Evolutionary conservation across 257 asterid species (phyloP), one percentile per base, ranked within the genome.

Genomic region (Nemophila menziesii): DNA sequence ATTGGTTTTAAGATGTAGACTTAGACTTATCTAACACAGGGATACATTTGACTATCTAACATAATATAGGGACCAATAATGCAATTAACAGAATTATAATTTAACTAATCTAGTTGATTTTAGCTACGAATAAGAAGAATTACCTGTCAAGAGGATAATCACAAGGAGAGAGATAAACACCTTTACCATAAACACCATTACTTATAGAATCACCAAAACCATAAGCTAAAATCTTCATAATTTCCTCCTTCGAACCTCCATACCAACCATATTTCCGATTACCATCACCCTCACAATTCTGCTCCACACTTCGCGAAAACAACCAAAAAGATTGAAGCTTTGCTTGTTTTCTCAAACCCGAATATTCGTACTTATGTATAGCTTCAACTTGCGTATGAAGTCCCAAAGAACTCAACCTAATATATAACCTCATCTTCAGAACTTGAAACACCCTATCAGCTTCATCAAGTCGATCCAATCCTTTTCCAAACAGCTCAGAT

Each of bases 221-320:
- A 44, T 65, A 36, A 8, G 54, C 16, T 14, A 65, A 19, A 24
- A 59, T 49, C n/a, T 44, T 47, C 18, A 0, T 16, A 19, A 59
- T 54, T 27, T 65, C 56, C 12, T 54, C 56, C 44, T 65, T 60
- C 1, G 67, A 50, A 46, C 56, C 50, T n/a, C 61, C 43, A 60
- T 29, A 65, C 67, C 67, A 65, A 36, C 51, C 67, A 33, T 53
- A 20, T 29, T 36, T 60, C 49, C 29, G 17, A 42, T 38, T 45
- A 20, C 38, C 43, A 45, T 40, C 17, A 1, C 63, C 67, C n/a
- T 33, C 16, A 29, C 18, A 45, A 22, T 33, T 34, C 49, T 50
- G 14, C 23, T 46, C 49, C 16, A 27, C n/a, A 6, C 54, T 57
- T 18, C 18, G 0, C 4, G 39, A 27, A 18, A 59, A 36, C 2